phyloP scores from a whole-genome alignment of 495 filamentous ascomycete genomes.

The Daldinia bambusicola region DNA sequence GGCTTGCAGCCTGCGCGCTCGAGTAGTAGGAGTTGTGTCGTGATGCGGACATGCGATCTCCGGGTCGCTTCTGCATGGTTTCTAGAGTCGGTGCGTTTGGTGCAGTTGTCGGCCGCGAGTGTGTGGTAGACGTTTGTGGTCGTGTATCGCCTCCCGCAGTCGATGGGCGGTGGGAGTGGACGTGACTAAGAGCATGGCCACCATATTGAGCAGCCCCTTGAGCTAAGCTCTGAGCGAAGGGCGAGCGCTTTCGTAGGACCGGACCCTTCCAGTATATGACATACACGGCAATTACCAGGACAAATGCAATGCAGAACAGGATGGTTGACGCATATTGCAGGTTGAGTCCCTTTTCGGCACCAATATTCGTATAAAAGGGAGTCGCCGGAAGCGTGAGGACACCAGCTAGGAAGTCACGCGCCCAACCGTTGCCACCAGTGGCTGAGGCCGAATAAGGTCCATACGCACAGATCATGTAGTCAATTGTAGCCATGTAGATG shows the following conservation, averaged over 20 bases:
- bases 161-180: constrained; percentile 35
- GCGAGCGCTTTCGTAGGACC: constrained; percentile 70
- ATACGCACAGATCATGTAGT: constrained; percentile 87
- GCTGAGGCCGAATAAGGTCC: constrained; percentile 82
- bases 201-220: constrained; percentile 61
- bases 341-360: constrained; percentile 60
- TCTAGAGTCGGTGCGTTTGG: constrained; percentile 25
- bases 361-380: constrained; percentile 75
- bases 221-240: constrained; percentile 77
- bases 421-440: constrained; percentile 75
- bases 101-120: constrained; percentile 29
- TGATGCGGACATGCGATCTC: constrained; percentile 42
- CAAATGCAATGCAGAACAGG: constrained; percentile 71
- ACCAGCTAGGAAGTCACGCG: constrained; percentile 85
- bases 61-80: constrained; percentile 39
- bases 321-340: constrained; percentile 78
- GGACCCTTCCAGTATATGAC: constrained; percentile 83
- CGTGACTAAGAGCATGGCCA: constrained; percentile 38
- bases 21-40: constrained; percentile 45
- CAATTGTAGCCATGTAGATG: constrained; percentile 84
- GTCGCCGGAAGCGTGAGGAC: constrained; percentile 78
- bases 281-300: constrained; percentile 79
- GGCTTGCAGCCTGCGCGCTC: constrained; percentile 42
- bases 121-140: constrained; percentile 25
- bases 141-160: constrained; percentile 25